Evolutionary conservation across 1,284 basidiomycete genomes (phyloP).

Genomic region (Malassezia globosa): DNA sequence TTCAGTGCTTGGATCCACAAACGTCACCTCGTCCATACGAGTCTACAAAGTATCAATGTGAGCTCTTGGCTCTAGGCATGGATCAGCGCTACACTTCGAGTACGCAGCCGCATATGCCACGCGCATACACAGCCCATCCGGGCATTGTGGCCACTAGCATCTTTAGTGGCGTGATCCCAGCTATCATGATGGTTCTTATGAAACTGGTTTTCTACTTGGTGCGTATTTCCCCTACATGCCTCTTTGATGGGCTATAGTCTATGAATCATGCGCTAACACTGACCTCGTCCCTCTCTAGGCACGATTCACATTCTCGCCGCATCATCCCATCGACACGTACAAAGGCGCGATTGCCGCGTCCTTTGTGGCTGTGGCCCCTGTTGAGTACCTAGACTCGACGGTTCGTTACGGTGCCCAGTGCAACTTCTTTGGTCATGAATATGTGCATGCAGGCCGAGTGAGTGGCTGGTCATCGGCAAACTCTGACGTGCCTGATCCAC

Average conservation of each 20-base stretch:
- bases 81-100: slow-evolving; percentile 30
- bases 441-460: slow-evolving; percentile 30
- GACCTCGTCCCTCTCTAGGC: slow-evolving; percentile 17
- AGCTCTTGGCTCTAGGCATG: slow-evolving; percentile 40
- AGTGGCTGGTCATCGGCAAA: slow-evolving; percentile 29
- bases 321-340: slow-evolving; percentile 42
- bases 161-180: slow-evolving; percentile 38
- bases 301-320: slow-evolving; percentile 39
- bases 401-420: slow-evolving; percentile 38
- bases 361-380: slow-evolving; percentile 33
- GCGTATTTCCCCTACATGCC: too few relatives aligned
- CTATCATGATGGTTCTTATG: slow-evolving; percentile 29
- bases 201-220: slow-evolving; percentile 36
- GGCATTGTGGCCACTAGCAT: slow-evolving; percentile 47
- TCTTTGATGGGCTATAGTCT: too few relatives aligned
- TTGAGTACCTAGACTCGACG: slow-evolving; percentile 21
- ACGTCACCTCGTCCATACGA: slow-evolving; percentile 39
- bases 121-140: slow-evolving; percentile 40
- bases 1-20: slow-evolving; percentile 33
- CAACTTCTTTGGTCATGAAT: slow-evolving; percentile 36
- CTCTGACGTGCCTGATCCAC: slow-evolving; percentile 4
- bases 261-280: too few relatives aligned
- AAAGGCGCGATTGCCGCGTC: slow-evolving; percentile 42
- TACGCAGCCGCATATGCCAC: slow-evolving; percentile 25
- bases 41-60: slow-evolving; percentile 47